Base-by-base conservation (phyloP, 257 asterid genomes). In the Solanum medicagineum region DNA sequence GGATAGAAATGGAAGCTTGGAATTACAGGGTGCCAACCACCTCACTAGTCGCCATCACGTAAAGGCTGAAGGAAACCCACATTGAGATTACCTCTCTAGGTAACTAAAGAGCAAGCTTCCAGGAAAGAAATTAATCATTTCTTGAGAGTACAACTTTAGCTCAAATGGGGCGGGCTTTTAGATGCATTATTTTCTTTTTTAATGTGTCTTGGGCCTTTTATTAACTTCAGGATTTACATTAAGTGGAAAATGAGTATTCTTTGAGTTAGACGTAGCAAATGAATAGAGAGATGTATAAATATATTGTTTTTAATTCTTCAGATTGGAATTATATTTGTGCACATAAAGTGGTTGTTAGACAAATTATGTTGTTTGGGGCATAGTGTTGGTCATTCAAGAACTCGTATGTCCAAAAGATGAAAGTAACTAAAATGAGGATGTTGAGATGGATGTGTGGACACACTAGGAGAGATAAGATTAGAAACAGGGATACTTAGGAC, bases 1-100 rank as follows among this genome's bases (percentile, higher is more conserved):
- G 62, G 71, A 15, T 85, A 60, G 60, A 49, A 71, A 32, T 56
- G 1, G 47, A 47, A 68, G 87, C 79, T 85, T 86, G 60, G 77
- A 77, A 74, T 83, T 84, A 86, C 89, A 83, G 65, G 36, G 47
- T 69, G 85, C 84, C 90, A 86, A 88, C 91, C 82, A 84, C 88
- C 89, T 66, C 89, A 54, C 81, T 29, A 65, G 92, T 87, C 87
- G 71, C 70, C 75, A 83, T 85, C 91, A 84, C 53, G 40, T 59
- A 44, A 88, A 81, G 49, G 42, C 49, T 15, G 82, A 42, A 80
- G 69, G 60, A 75, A 75, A 49, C 66, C 66, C 49, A 29, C 49
- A 17, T 53, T 53, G 83, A 29, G 63, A 29, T 79, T 79, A 53
- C 65, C 51, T 53, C 65, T 79, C 65, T 79, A 79, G 66, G 60